Evolutionary conservation across 768 basidiomycete genomes (phyloP).

Genomic region (Suillus placidus): DNA sequence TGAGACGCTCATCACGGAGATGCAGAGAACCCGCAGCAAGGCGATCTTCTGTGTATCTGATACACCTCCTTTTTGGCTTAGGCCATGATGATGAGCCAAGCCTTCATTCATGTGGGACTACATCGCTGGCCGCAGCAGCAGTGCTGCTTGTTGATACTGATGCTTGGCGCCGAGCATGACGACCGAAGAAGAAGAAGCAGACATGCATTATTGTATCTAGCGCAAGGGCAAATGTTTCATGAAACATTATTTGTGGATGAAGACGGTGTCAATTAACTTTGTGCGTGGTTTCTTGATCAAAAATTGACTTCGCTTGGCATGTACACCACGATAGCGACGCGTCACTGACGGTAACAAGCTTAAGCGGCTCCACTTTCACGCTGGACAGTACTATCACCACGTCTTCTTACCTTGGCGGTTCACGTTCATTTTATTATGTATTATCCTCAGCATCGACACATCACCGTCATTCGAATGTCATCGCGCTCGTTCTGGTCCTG

Average conservation of each 20-base stretch:
- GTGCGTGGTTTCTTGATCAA: not conserved
- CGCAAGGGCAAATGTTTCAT: not conserved
- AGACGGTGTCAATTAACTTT: not conserved
- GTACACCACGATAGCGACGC: not conserved
- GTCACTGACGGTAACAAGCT: too few species aligned
- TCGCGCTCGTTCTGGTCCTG: not conserved
- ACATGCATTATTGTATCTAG: too few species aligned
- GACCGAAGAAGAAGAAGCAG: not conserved
- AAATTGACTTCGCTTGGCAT: not conserved
- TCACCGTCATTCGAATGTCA: not conserved
- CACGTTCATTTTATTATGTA: not conserved
- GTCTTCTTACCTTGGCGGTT: not conserved
- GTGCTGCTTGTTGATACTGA: slow-evolving; percentile 62
- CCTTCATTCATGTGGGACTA: slow-evolving; percentile 41
- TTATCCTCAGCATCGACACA: not conserved
- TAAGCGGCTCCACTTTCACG: too few species aligned
- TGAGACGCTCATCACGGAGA: slow-evolving; percentile 91
- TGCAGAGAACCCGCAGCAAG: slow-evolving; percentile 96
- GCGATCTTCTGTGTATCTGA: slow-evolving; percentile 81
- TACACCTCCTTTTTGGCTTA: not conserved
- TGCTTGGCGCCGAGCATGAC: slow-evolving; percentile 13
- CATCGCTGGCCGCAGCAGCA: slow-evolving; percentile 78
- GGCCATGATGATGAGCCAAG: not conserved
- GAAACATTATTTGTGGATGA: not conserved
- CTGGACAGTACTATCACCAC: not conserved